These are phyloP conservation scores for Silybum marianum DNA, from an alignment of 129 eudicot species.

Conservation along the genomic window DNA sequence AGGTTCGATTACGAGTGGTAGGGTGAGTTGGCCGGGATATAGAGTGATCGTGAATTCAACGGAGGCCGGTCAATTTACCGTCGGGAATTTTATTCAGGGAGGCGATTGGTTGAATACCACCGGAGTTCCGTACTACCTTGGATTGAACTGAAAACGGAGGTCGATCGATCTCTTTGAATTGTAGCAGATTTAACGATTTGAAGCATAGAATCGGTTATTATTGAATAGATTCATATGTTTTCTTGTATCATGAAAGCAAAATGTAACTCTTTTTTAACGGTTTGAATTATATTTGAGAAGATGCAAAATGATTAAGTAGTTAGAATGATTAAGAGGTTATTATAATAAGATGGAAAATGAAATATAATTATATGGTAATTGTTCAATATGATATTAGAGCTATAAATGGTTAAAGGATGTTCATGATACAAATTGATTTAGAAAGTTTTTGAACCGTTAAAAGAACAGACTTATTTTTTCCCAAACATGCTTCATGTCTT, in stretches of 20 bases:
- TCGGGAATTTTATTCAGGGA: slow-evolving; percentile 50
- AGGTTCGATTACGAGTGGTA: slow-evolving; percentile 24
- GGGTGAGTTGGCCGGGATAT: slow-evolving; percentile 48
- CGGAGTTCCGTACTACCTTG: slow-evolving; percentile 57
- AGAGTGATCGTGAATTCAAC: slow-evolving; percentile 22
- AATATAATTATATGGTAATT: no score
- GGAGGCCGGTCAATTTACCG: slow-evolving; percentile 37
- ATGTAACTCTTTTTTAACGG: background rate
- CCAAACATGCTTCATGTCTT: no score
- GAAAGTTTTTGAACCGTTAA: no score
- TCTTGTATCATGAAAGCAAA: background rate
- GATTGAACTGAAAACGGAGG: slow-evolving; percentile 16
- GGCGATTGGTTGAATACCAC: slow-evolving; percentile 67
- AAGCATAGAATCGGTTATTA: background rate
- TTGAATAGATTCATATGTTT: slow-evolving; percentile 5
- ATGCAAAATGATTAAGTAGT: no score
- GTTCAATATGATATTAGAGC: no score
- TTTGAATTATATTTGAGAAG: background rate
- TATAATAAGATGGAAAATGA: no score
- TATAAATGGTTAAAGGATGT: no score
- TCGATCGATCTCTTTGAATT: background rate
- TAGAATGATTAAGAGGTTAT: background rate
- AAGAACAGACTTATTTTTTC: no score
- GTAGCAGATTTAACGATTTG: slow-evolving; percentile 10
- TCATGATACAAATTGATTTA: no score